phyloP scores from a whole-genome alignment of 2,329 filamentous ascomycete genomes.

The Rhynchosporium agropyri region DNA sequence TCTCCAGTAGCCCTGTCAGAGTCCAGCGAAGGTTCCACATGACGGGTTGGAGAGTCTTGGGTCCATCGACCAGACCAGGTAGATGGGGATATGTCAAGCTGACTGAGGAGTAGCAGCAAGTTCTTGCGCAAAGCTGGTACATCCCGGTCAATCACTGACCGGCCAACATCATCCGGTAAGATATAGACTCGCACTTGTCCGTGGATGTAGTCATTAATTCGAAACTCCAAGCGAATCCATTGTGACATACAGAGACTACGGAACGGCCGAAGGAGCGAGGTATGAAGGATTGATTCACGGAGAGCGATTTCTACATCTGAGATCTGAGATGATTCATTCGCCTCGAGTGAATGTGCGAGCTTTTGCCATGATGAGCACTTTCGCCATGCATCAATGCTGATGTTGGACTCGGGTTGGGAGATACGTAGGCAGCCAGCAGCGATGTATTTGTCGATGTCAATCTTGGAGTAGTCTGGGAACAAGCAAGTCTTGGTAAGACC shows the following conservation, averaged over 20 bases:
- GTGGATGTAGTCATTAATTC: constrained; percentile 23
- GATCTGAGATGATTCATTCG: background rate
- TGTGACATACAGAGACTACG: constrained; percentile 30
- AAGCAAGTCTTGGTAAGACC: background rate
- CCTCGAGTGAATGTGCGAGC: constrained; percentile 28
- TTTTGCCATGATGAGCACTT: constrained; percentile 28
- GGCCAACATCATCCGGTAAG: constrained; percentile 66
- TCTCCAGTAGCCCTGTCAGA: constrained; percentile 37
- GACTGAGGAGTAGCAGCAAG: constrained; percentile 52
- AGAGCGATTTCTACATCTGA: background rate
- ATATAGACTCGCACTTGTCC: constrained; percentile 58
- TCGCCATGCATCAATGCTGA: constrained; percentile 22
- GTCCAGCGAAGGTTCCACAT: constrained; percentile 45
- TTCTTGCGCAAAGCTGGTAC: constrained; percentile 49
- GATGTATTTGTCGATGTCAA: constrained; percentile 37
- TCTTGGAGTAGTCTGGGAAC: constrained; percentile 20
- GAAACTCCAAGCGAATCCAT: constrained; percentile 42
- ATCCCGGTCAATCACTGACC: constrained; percentile 54
- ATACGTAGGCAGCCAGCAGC: constrained; percentile 37
- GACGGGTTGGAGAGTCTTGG: constrained; percentile 40
- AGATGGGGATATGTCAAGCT: constrained; percentile 57
- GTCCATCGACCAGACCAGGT: constrained; percentile 56
- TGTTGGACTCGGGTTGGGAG: constrained; percentile 14
- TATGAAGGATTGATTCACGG: constrained; percentile 32
- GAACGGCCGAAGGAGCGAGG: constrained; percentile 24